Evolutionary conservation across 139 green algal genomes (phyloP), one percentile per base, ranked within the genome.

Genomic region (Axilococcus clingmanii): DNA sequence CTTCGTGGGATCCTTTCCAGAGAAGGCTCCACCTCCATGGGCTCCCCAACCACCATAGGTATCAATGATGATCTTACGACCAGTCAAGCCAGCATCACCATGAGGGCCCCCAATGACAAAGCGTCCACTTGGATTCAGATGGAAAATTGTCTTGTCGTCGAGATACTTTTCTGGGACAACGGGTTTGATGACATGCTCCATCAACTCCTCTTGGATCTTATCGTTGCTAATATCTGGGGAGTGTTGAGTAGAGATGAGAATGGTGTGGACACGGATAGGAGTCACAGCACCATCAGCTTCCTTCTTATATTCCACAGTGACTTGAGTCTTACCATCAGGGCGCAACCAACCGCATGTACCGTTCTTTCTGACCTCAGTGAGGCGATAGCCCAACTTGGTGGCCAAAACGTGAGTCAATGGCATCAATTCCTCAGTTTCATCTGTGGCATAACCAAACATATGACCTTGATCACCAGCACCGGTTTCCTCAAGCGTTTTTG

Each of bases 1-100:
- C 78, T 86, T 86, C 53, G 73, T 84, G 59, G 77, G 78, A 68
- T 86, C 75, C 82, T 95, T 96, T 61, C 89, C 88, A 45, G 83
- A 95, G 85, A 99, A 99, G 49, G 92, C 92, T 47, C 92, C 92
- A 45, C 92, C 92, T 56, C 92, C 92, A 72, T 99, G 92, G 0
- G 92, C 92, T 48, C 92, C 92, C 92, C 92, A 99, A 55, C 92
- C 92, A 29, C 92, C 92, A 66, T 99, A 99, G 29, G 92, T 99
- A 78, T 99, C 92, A 55, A 99, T 98, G 75, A 99, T 99, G 76
- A 99, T 99, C 81, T 98, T 97, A 57, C 91, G 79, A 48, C 92
- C 87, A 40, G 92, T 99, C 41, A 99, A 80, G 37, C 92, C 92
- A 42, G 92, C 92, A 57, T 99, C 92, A 45, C 91, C 92, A 65